phyloP scores from a whole-genome alignment of 2,329 filamentous ascomycete genomes.

The Simplicillium aogashimaense region DNA sequence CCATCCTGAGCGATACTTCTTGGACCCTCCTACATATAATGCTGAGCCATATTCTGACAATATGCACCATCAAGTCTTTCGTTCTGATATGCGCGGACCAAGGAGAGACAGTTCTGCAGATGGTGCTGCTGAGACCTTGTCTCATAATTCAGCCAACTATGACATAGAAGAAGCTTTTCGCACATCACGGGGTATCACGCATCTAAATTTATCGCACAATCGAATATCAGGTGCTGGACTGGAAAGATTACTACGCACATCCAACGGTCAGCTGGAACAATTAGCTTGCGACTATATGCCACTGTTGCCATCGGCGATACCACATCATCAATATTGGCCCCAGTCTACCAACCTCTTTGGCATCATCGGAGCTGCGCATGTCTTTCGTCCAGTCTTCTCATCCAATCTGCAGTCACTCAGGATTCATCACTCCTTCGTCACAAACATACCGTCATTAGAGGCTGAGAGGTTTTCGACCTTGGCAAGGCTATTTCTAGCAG shows the following conservation, averaged over 20 bases:
- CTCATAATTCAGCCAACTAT: constrained; percentile 12
- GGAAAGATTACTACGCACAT: constrained; percentile 29
- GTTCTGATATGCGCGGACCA: constrained; percentile 18
- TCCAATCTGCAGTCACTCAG: constrained; percentile 42
- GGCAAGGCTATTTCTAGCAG: constrained; percentile 29
- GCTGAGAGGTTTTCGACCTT: constrained; percentile 24
- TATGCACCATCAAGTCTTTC: constrained; percentile 13
- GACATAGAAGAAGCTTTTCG: constrained; percentile 10
- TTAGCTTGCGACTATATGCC: constrained; percentile 38
- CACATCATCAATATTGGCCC: constrained; percentile 14
- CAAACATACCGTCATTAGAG: constrained; percentile 37
- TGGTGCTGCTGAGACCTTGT: constrained; percentile 12
- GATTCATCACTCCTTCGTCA: constrained; percentile 52
- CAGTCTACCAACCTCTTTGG: constrained; percentile 26
- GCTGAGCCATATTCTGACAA: constrained; percentile 11
- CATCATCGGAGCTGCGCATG: constrained; percentile 31
- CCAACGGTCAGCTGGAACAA: constrained; percentile 37
- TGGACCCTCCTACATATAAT: constrained; percentile 35
- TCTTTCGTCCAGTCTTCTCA: constrained; percentile 42
- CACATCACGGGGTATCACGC: constrained; percentile 30
- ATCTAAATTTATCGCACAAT: constrained; percentile 43
- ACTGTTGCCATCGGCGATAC: constrained; percentile 13
- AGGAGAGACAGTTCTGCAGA: constrained; percentile 18
- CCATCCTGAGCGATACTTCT: constrained; percentile 36
- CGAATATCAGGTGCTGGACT: constrained; percentile 33